These are phyloP conservation scores for Sporisorium exsertum DNA, from an alignment of 1,284 basidiomycete genomes.

Conservation along the genomic window DNA sequence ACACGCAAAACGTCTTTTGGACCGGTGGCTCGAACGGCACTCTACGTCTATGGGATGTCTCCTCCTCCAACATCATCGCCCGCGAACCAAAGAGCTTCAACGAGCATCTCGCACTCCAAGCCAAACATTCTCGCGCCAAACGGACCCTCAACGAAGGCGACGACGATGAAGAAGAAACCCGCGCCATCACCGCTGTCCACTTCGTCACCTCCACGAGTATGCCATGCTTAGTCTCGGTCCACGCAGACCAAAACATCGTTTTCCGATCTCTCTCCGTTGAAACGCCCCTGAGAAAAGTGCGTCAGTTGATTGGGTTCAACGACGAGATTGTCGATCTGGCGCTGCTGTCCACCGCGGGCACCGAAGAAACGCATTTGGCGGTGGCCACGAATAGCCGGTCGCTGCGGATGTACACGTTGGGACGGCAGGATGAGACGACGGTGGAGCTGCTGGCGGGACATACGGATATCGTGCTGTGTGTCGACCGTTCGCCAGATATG, in stretches of 20 bases:
- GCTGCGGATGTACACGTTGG: conserved; percentile 82
- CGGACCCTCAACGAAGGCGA: conserved; percentile 17
- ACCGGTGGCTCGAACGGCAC: conserved; percentile 60
- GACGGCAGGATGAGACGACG: conserved; percentile 41
- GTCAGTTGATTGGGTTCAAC: conserved; percentile 93
- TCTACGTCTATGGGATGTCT: conserved; percentile 59
- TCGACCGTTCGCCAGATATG: conserved; percentile 79
- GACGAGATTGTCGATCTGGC: conserved; percentile 94
- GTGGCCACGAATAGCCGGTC: conserved; percentile 95
- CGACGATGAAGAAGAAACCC: conserved; percentile 54
- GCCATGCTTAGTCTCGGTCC: conserved; percentile 76
- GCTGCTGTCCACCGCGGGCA: conserved; percentile 40
- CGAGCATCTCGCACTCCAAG: conserved; percentile 20
- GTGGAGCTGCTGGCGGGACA: conserved; percentile 73
- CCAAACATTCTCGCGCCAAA: conserved; percentile 4
- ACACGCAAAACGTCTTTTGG: conserved; percentile 38
- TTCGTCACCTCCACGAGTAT: conserved; percentile 7
- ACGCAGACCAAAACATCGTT: conserved; percentile 96
- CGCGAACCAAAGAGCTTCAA: conserved; percentile 33
- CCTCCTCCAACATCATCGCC: conserved; percentile 35
- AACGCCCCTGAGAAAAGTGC: conserved; percentile 72
- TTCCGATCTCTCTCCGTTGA: conserved; percentile 74
- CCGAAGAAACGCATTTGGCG: conserved; percentile 80
- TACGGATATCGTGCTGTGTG: conserved; percentile 87
- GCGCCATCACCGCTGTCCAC: conserved; percentile 60